These are phyloP conservation scores for Sugiyamaella pinicola DNA, from an alignment of 1,139 yeast genomes.

Conservation along the genomic window DNA sequence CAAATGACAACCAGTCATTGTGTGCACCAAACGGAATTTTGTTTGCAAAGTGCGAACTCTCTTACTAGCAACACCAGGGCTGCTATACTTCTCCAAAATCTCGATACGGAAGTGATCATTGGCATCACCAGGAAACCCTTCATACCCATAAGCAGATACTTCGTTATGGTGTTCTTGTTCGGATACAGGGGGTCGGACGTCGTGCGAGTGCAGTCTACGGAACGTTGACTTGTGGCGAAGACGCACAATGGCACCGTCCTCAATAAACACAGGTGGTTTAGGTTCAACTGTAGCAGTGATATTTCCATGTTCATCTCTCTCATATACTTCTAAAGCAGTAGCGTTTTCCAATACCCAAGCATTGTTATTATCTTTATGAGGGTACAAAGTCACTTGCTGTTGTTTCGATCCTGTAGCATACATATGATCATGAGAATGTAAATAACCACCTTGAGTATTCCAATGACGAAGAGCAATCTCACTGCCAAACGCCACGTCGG, in stretches of 20 bases:
- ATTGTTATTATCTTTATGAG: constrained; percentile 88
- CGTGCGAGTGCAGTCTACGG: constrained; percentile 93
- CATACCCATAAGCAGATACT: constrained; percentile 86
- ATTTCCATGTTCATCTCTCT: constrained; percentile 36
- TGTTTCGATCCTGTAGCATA: constrained; percentile 94
- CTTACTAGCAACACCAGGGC: constrained; percentile 59
- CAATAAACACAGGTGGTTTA: constrained; percentile 51
- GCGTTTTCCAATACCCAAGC: constrained; percentile 57
- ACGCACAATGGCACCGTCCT: constrained; percentile 79
- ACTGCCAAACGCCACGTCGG: constrained; percentile 92
- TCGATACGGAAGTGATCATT: constrained; percentile 95
- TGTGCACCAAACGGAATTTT: constrained; percentile 83
- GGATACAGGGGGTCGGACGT: constrained; percentile 89
- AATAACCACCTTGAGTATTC: constrained; percentile 89
- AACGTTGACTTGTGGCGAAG: constrained; percentile 67
- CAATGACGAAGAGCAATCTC: constrained; percentile 74
- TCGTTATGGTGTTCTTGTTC: constrained; percentile 97
- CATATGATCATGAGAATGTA: constrained; percentile 85
- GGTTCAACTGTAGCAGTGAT: constrained; percentile 37
- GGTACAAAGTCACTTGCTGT: constrained; percentile 87
- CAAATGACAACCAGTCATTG: constrained; percentile 84
- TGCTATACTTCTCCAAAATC: constrained; percentile 64
- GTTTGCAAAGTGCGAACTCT: constrained; percentile 79
- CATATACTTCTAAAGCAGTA: constrained; percentile 30
- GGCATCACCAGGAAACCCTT: constrained; percentile 90